Conservation (phyloP, 2,329 filamentous ascomycete species). For the Trichoderma sp. region DNA sequence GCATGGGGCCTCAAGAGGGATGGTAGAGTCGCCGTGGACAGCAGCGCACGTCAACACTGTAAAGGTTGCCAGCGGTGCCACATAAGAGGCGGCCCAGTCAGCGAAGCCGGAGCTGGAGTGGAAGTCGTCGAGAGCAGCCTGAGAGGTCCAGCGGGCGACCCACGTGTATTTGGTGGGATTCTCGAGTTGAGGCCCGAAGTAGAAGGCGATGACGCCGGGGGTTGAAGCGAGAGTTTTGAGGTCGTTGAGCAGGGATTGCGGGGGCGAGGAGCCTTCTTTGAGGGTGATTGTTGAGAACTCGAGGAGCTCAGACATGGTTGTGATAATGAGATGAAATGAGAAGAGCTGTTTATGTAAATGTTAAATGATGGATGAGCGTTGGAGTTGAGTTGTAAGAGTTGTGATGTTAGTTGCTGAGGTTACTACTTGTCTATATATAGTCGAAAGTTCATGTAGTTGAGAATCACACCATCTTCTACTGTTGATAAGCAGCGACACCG, state of each 20-base stretch:
- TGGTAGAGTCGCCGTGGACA: slow-evolving; percentile 24
- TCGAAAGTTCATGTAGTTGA: neutral
- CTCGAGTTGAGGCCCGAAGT: slow-evolving; percentile 37
- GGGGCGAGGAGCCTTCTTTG: slow-evolving; percentile 27
- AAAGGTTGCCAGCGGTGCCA: slow-evolving; percentile 30
- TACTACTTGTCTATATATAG: neutral
- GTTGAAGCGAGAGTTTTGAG: slow-evolving; percentile 31
- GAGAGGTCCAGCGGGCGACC: slow-evolving; percentile 36
- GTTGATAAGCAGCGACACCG: neutral
- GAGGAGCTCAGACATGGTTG: slow-evolving; percentile 31
- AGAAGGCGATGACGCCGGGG: slow-evolving; percentile 33
- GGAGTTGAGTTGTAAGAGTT: neutral
- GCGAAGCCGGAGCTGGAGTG: slow-evolving; percentile 40
- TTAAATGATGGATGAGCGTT: neutral
- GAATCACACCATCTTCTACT: neutral
- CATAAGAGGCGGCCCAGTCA: slow-evolving; percentile 39
- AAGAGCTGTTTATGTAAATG: neutral
- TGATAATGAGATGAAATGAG: neutral
- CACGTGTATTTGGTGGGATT: slow-evolving; percentile 33
- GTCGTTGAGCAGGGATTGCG: slow-evolving; percentile 29
- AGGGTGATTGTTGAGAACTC: slow-evolving; percentile 35
- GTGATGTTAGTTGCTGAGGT: neutral
- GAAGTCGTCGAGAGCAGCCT: slow-evolving; percentile 38
- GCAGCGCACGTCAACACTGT: slow-evolving; percentile 26
- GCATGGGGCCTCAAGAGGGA: slow-evolving; percentile 35